Conservation (phyloP, 805 yeast genomes). For the Pichia rugopelliculosa region DNA sequence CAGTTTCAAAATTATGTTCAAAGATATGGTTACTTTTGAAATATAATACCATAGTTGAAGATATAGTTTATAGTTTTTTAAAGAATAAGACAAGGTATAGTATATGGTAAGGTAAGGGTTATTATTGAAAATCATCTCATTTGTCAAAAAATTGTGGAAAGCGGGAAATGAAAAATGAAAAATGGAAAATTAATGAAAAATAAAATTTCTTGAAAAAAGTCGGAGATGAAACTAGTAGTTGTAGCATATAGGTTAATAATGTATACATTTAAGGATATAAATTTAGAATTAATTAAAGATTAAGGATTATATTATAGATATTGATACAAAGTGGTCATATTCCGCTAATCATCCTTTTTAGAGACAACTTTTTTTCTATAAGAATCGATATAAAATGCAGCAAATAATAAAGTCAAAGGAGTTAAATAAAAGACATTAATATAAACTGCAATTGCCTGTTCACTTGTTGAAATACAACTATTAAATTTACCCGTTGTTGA, state of each 20-base stretch:
- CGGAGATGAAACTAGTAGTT: too few relatives aligned
- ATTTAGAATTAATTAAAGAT: too few relatives aligned
- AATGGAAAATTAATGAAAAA: too few relatives aligned
- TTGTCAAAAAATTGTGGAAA: too few relatives aligned
- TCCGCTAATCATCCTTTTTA: conserved; percentile 3
- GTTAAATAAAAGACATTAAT: conserved; percentile 59
- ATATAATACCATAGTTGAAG: conserved; percentile 51
- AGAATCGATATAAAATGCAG: conserved; percentile 56
- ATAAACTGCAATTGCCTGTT: conserved; percentile 54
- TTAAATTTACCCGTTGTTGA: conserved; percentile 33
- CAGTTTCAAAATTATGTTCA: conserved; percentile 61
- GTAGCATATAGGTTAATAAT: too few relatives aligned
- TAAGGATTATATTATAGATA: too few relatives aligned
- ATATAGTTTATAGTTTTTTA: not conserved
- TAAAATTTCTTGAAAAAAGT: too few relatives aligned
- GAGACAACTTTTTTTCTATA: conserved; percentile 29
- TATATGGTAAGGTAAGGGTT: too few relatives aligned
- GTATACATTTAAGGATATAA: too few relatives aligned
- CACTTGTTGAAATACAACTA: conserved; percentile 49
- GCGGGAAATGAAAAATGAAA: too few relatives aligned
- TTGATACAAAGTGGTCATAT: too few relatives aligned
- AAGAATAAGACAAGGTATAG: too few relatives aligned
- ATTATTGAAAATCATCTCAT: not conserved
- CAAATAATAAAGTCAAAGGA: conserved; percentile 61
- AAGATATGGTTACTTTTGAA: conserved; percentile 50